Evolutionary conservation across 257 asterid genomes (phyloP), one percentile per base, ranked within the genome.

Genomic region (Cinchona pubescens): DNA sequence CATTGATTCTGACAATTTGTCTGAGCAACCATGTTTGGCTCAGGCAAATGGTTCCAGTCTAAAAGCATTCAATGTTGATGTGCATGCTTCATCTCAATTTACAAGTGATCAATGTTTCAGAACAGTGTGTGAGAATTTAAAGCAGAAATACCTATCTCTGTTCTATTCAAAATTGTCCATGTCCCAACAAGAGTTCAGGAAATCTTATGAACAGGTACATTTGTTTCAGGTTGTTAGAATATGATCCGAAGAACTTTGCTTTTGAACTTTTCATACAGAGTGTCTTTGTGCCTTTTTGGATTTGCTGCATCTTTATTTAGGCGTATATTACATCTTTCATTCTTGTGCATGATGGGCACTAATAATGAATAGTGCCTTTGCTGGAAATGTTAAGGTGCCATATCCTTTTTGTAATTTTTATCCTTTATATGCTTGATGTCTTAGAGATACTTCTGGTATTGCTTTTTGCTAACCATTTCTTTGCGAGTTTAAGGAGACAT

Each of bases 151-250:
- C 87, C 88, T 94, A 77, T 82, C 91, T 67, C 86, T 82, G 59
- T 94, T 87, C 82, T 84, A 81, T 81, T 84, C 89, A 18, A 92
- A 85, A 83, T 83, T 89, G 82, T 84, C 85, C 55, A 48, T 78
- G 62, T 90, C 94, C 78, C 99, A 89, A 76, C 96, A 84, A 82
- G 99, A 94, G 78, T 92, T 94, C 89, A 87, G 85, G 81, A 90
- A 90, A 85, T 81, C 87, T 45, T 78, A 87, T 82, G 87, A 81
- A 73, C 98, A 94, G 97, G 99, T 94, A 84, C 70, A 77, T 43
- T 79, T 78, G 67, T 72, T 83, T 71, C 76, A 45, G 74, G 81
- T 63, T 75, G 64, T 62, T 63, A 81, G 53, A 72, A 35, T 61
- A 15, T 34, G 49, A 69, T 32, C 59, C 64, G 27, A 46, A 68